Base-by-base conservation (phyloP, 768 basidiomycete species). In the Pleurotus djamor region DNA sequence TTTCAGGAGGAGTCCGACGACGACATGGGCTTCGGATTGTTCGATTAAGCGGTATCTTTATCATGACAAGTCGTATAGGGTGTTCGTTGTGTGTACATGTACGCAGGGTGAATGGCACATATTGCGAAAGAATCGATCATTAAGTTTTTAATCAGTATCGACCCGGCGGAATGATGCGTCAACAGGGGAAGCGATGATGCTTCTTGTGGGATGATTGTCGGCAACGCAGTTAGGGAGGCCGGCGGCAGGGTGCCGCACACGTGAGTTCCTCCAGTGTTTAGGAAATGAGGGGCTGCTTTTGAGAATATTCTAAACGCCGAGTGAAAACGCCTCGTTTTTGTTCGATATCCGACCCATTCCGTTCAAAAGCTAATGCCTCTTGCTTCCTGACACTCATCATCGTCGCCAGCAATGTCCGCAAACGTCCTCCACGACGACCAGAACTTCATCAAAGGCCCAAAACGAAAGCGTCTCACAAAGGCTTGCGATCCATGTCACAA, bases 11-110 rank as follows among this genome's bases (percentile, higher is more conserved):
- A 96, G 74, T 93, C 91, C 58, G 94, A 96, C 83, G 96, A 97
- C 68, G 96, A 97, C 79, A 97, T 97, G 94, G 94, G 95, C 82
- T 98, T 98, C 77, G 95, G 95, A 80, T 85, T 97, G 64, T 97
- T 97, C 83, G 95, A 97, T 82, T 97, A 88, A 82, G 60, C 63
- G 60, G 21, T 28, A 28, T 28, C 52, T 12, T 45, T 36, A 65
- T 63, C 47, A 47, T 55, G 12, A 58, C 9, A 57, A 41, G 44
- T 54, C 59, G 36, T 58, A 38, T 64, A 62, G 10, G 7, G 16
- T 47, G 21, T 28, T 28, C 21, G 21, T 28, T 28, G 21, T 28
- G 21, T 28, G 21, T 47, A 17, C 17, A 17, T 47, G n/a, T 47
- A 47, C 45, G 13, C 45, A 47, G 45, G 45, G 45, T 47, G 16